These are phyloP conservation scores for Hypoxylon sp. DNA, from an alignment of 2,329 filamentous ascomycete species.

Conservation along the genomic window DNA sequence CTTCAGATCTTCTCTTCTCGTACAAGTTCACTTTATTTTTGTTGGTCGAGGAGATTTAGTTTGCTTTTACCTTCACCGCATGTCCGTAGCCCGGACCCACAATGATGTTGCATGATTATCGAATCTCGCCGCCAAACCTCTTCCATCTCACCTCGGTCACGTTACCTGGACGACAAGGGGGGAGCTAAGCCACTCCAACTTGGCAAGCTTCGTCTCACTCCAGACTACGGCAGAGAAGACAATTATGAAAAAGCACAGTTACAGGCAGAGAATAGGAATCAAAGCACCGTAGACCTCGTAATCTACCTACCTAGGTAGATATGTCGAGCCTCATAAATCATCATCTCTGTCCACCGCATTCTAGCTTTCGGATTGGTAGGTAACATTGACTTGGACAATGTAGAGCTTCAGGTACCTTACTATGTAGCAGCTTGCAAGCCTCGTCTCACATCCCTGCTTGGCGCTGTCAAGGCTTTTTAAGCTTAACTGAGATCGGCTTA, in stretches of 20 bases:
- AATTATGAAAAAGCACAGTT: no score
- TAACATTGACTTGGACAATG: no score
- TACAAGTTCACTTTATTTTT: neutral
- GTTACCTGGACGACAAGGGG: neutral
- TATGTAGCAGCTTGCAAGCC: no score
- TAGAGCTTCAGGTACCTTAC: no score
- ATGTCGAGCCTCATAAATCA: neutral
- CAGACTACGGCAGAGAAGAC: no score
- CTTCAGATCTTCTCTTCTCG: neutral
- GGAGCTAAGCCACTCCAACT: neutral
- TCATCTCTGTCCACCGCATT: neutral
- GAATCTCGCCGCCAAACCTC: no score
- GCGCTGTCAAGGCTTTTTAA: neutral
- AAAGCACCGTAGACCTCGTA: neutral
- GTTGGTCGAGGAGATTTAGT: neutral
- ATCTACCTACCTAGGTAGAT: neutral
- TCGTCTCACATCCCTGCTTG: neutral
- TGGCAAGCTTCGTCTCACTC: no score
- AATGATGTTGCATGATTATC: neutral
- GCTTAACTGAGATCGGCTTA: neutral
- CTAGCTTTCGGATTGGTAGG: neutral
- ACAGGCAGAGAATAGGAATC: no score
- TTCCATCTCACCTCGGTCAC: neutral
- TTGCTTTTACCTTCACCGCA: neutral
- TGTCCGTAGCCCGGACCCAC: neutral